phyloP scores from a whole-genome alignment of 768 basidiomycete species.

The Boletellus emodensis region DNA sequence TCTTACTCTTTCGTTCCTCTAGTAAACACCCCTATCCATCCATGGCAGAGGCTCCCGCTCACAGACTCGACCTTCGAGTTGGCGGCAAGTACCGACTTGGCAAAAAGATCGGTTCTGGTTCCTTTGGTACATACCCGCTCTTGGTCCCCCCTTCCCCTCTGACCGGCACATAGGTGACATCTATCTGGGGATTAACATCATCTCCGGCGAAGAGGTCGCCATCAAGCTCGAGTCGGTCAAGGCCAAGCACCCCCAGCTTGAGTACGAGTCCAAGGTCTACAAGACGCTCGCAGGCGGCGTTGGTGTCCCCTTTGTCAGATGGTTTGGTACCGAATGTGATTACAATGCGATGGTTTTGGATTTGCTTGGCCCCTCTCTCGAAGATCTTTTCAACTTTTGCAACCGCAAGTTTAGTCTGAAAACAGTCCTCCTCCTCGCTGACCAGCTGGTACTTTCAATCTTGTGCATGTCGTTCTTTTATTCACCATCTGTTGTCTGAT shows the following conservation, averaged over 20 bases:
- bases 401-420: slow-evolving; percentile 98
- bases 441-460: slow-evolving; percentile 67
- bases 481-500: slow-evolving; percentile 5
- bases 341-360: slow-evolving; percentile 99
- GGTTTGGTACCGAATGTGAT: slow-evolving; percentile 94
- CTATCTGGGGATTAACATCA: slow-evolving; percentile 99
- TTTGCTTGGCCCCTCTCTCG: slow-evolving; percentile 87
- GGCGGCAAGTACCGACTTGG: slow-evolving; percentile 97
- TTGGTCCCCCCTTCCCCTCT: slow-evolving; percentile 2
- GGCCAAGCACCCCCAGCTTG: slow-evolving; percentile 99
- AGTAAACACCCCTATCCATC: slow-evolving; percentile 16
- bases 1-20: slow-evolving; percentile 13
- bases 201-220: slow-evolving; percentile 98
- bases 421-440: slow-evolving; percentile 93
- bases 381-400: slow-evolving; percentile 92
- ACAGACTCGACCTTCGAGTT: slow-evolving; percentile 81
- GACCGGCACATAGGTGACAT: slow-evolving; percentile 71
- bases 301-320: slow-evolving; percentile 96
- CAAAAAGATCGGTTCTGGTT: slow-evolving; percentile 99
- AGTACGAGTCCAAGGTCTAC: slow-evolving; percentile 93
- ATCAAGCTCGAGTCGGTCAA: slow-evolving; percentile 99
- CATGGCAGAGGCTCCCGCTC: slow-evolving; percentile 72
- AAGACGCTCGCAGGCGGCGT: slow-evolving; percentile 99
- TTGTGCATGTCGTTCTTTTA: slow-evolving; percentile 38
- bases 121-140: slow-evolving; percentile 69